Evolutionary conservation across 768 basidiomycete genomes (phyloP).

Genomic region (Neoboletus subvelutipes): DNA sequence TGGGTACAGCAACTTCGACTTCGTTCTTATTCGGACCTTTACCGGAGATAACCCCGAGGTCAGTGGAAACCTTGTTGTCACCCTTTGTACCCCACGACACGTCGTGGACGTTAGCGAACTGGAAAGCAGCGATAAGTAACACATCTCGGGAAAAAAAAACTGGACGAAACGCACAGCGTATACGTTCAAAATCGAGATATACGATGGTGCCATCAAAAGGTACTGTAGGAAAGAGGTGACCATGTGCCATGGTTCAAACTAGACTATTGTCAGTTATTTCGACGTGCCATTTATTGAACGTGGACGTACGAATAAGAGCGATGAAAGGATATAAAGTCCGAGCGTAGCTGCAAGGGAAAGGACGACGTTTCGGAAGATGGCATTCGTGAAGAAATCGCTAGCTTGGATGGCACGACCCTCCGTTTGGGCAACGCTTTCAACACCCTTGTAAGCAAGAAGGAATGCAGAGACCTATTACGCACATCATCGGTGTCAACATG

Average conservation of each 20-base stretch:
- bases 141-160: neutral
- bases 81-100: constrained; percentile 97
- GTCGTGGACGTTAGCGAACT: constrained; percentile 89
- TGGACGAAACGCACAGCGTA: constrained; percentile 54
- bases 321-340: constrained; percentile 83
- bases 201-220: constrained; percentile 87
- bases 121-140: neutral
- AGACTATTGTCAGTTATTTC: constrained; percentile 3
- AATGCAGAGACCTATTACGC: constrained; percentile 63
- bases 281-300: neutral
- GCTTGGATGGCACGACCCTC: constrained; percentile 48
- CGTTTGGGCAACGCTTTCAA: constrained; percentile 54
- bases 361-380: constrained; percentile 84
- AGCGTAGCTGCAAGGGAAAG: constrained; percentile 84
- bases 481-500: constrained; percentile 3
- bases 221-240: constrained; percentile 95
- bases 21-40: constrained; percentile 65
- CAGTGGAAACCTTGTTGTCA: constrained; percentile 80
- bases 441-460: constrained; percentile 79
- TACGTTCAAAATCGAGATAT: constrained; percentile 91
- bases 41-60: constrained; percentile 78
- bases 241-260: constrained; percentile 99
- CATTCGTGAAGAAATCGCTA: constrained; percentile 69
- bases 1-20: constrained; percentile 85
- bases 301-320: constrained; percentile 76